Evolutionary conservation across 108 stramenopile genomes (phyloP), one percentile per base, ranked within the genome.

Genomic region (Ochromonas danica): DNA sequence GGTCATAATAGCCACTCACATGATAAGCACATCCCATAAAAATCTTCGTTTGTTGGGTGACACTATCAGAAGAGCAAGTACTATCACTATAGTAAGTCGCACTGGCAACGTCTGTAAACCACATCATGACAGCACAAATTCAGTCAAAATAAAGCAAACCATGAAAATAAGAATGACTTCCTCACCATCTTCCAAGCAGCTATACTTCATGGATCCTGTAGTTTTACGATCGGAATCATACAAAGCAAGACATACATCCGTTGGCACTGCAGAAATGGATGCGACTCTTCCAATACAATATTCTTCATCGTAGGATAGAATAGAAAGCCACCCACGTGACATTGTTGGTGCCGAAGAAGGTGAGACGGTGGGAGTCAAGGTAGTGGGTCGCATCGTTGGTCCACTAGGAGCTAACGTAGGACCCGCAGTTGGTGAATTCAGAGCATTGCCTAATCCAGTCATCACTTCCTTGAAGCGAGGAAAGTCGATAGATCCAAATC

Each of bases 401-500:
- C 6, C 45, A 14, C 45, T 22, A 14, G 45, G 14, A 51, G 14
- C 22, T 51, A 22, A 6, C 22, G 45, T 51, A 14, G 45, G 45
- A 22, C 6, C 22, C 6, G 14, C 22, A 14, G 45, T 51, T 51
- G 45, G 45, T 22, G 6, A 6, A 51, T 51, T 51, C 22, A 51
- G 22, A 51, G 6, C 45, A 22, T 51, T 22, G 6, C 45, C 45
- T 14, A 51, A 22, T 51, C 14, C 45, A 6, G 22, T 51, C 6
- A 51, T 14, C 22, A 51, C 63, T 67, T 33, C 14, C 35, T 14
- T 22, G 25, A 78, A 42, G 30, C 14, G 0, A 2, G 0, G 14
- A 61, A 33, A 78, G 30, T 61, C 0, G 0, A 78, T 61, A 28
- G 77, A 78, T 28, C 77, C 77, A 28, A 57, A 78, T 39, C 77